These are phyloP conservation scores for Dendrocalamus latiflorus DNA, from an alignment of 202 grass and related monocot species.

Conservation along the genomic window DNA sequence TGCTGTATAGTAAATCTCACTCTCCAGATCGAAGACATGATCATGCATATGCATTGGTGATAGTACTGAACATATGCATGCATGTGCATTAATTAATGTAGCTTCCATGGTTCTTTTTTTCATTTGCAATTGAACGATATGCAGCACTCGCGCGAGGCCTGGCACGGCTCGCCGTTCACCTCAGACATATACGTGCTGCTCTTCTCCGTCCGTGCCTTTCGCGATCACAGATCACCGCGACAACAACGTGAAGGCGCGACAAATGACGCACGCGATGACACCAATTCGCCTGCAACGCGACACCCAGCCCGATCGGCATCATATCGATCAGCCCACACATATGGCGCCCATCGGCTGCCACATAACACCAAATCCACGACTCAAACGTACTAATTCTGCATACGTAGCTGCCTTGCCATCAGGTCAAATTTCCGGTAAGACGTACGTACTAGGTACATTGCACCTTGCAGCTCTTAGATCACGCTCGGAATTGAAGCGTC, in stretches of 20 bases:
- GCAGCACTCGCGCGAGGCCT: neutral
- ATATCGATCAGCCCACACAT: neutral
- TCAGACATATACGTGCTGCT: neutral
- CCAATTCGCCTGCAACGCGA: conserved; percentile 46
- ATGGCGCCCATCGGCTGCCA: neutral
- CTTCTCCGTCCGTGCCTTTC: neutral
- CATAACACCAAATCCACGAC: neutral
- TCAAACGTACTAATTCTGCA: neutral
- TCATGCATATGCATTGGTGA: neutral
- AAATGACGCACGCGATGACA: conserved; percentile 67
- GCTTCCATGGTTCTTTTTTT: neutral
- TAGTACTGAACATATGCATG: neutral
- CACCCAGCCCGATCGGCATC: conserved; percentile 14
- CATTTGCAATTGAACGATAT: neutral
- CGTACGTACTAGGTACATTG: conserved; percentile 1
- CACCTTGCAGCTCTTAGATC: conserved; percentile 2
- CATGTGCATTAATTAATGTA: neutral
- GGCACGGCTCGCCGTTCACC: neutral
- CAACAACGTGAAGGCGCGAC: neutral
- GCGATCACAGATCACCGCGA: conserved; percentile 11
- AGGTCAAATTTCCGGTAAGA: neutral
- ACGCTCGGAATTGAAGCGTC: neutral
- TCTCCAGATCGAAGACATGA: neutral
- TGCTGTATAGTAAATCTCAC: neutral
- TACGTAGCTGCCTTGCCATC: neutral